Evolutionary conservation across 1,139 yeast genomes (phyloP).

Genomic region (Barnettozyma hawaiiensis): DNA sequence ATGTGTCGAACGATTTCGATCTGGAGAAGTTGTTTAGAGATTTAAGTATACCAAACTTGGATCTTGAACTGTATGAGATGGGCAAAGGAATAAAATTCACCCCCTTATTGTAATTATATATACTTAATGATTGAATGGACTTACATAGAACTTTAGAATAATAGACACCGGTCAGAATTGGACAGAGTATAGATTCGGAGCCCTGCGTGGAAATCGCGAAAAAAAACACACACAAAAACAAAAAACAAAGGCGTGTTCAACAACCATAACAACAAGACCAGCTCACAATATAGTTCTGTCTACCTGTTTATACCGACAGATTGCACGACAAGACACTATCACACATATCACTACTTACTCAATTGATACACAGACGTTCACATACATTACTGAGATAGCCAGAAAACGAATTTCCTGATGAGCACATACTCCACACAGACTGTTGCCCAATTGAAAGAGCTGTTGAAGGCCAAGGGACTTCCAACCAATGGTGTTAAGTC

Average conservation of each 20-base stretch:
- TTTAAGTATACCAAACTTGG: conserved; percentile 10
- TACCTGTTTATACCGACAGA: background rate
- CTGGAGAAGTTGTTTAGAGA: conserved; percentile 20
- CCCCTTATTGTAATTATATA: conserved; percentile 15
- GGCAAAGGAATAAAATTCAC: conserved; percentile 16
- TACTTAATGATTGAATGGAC: conserved; percentile 1
- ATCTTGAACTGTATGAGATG: conserved; percentile 22
- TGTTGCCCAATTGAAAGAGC: conserved; percentile 80
- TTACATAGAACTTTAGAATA: background rate
- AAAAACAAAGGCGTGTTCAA: background rate
- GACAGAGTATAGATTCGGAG: background rate
- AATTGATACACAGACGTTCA: no score
- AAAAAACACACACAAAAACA: background rate
- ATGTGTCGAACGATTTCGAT: conserved; percentile 16
- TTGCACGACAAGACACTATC: background rate
- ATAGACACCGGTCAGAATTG: background rate
- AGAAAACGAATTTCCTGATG: background rate
- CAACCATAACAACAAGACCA: background rate
- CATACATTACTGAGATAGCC: no score
- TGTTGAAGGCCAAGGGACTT: conserved; percentile 62
- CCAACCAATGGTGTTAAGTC: conserved; percentile 78
- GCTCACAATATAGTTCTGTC: no score
- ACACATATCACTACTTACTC: background rate
- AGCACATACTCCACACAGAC: conserved; percentile 35
- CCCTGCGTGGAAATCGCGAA: background rate